Conservation (phyloP, 129 eudicot species). For the Escallonia rubra region DNA sequence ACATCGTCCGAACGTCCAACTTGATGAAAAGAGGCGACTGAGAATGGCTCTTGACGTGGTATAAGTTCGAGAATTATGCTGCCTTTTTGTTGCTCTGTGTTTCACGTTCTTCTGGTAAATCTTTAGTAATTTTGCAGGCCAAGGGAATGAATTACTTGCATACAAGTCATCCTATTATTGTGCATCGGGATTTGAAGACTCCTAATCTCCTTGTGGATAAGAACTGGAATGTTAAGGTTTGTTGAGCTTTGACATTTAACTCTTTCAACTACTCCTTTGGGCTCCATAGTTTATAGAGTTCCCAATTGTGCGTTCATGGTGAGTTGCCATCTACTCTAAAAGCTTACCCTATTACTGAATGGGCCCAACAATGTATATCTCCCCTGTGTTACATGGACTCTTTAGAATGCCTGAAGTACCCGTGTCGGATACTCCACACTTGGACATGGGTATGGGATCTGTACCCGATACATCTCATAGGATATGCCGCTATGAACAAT, state of each 20-base stretch:
- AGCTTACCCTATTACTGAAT: too few species aligned
- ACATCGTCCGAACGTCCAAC: conserved; percentile 75
- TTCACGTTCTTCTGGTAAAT: background rate
- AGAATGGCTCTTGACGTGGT: conserved; percentile 97
- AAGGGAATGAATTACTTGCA: conserved; percentile 98
- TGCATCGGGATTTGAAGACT: conserved; percentile 93
- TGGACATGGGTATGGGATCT: too few species aligned
- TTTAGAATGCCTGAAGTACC: too few species aligned
- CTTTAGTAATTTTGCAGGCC: conserved; percentile 47
- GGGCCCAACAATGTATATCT: too few species aligned
- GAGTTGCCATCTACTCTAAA: too few species aligned
- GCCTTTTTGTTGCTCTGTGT: background rate
- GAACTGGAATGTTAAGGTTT: conserved; percentile 96
- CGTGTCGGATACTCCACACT: too few species aligned
- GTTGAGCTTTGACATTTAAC: background rate
- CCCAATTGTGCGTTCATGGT: too few species aligned
- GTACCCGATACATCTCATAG: too few species aligned
- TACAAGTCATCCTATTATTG: conserved; percentile 85
- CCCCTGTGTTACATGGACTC: too few species aligned
- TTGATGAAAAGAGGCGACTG: conserved; percentile 80
- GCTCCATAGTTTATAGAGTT: too few species aligned
- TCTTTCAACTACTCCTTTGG: background rate
- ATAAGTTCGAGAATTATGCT: conserved; percentile 12
- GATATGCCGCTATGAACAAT: too few species aligned
- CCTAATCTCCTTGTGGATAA: conserved; percentile 98